These are phyloP conservation scores for Lichtheimia corymbifera DNA, from an alignment of 371 early-diverging fungal genomes.

Conservation along the genomic window DNA sequence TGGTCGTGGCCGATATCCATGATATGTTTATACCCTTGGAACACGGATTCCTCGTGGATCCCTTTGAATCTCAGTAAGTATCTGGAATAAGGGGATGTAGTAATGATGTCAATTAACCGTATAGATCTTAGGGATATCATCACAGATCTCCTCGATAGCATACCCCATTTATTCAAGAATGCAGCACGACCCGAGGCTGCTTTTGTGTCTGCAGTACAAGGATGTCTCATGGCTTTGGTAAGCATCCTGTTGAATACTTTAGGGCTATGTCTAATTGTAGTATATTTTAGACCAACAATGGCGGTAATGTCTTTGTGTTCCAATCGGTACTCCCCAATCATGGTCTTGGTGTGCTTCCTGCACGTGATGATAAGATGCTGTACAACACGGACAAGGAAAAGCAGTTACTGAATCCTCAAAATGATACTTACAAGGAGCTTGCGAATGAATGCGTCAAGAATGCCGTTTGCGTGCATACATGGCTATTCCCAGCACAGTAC, in stretches of 20 bases:
- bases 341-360: conserved; percentile 86
- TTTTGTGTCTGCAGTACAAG: conserved; percentile 84
- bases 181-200: conserved; percentile 73
- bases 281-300: conserved; percentile 56
- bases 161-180: conserved; percentile 80
- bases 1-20: conserved; percentile 89
- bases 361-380: conserved; percentile 87
- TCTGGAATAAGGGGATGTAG: neutral
- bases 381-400: conserved; percentile 91
- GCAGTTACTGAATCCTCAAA: conserved; percentile 81
- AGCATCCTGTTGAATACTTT: neutral
- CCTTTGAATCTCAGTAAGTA: conserved; percentile 60
- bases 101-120: neutral
- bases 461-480: conserved; percentile 87
- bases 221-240: conserved; percentile 77
- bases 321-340: conserved; percentile 81
- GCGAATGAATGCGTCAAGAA: conserved; percentile 75
- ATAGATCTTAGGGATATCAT: conserved; percentile 58
- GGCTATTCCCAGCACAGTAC: conserved; percentile 60
- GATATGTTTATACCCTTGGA: conserved; percentile 93
- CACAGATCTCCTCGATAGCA: conserved; percentile 73
- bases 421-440: conserved; percentile 79
- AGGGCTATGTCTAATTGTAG: neutral
- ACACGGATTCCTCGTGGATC: conserved; percentile 81
- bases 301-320: conserved; percentile 86